Evolutionary conservation across 2,329 filamentous ascomycete genomes (phyloP).

Genomic region (Westerdykella ornata): DNA sequence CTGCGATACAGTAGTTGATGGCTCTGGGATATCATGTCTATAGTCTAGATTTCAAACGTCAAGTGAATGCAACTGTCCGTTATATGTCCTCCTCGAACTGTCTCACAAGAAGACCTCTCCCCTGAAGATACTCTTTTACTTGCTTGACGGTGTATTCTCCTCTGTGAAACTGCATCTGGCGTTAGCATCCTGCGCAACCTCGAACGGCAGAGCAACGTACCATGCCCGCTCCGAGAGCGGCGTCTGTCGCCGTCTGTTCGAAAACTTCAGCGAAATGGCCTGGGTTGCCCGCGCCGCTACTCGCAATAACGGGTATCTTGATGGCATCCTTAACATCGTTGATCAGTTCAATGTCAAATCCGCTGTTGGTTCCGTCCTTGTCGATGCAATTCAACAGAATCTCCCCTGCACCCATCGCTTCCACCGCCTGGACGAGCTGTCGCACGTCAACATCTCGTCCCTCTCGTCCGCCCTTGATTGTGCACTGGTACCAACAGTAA

Average conservation of each 20-base stretch:
- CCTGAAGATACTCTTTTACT: conserved; percentile 75
- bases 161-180: conserved; percentile 65
- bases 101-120: conserved; percentile 69
- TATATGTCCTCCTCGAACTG: conserved; percentile 58
- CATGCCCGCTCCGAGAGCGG: conserved; percentile 91
- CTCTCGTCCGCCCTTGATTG: conserved; percentile 89
- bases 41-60: background rate
- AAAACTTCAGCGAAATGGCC: conserved; percentile 90
- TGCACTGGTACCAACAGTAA: conserved; percentile 96
- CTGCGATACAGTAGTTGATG: background rate
- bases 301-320: conserved; percentile 90
- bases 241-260: conserved; percentile 75
- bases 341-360: conserved; percentile 91
- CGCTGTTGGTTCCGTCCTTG: conserved; percentile 87
- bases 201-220: conserved; percentile 38
- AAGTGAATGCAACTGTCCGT: background rate
- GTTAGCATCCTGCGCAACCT: conserved; percentile 9
- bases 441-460: conserved; percentile 90
- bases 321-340: conserved; percentile 78
- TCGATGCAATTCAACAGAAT: conserved; percentile 97
- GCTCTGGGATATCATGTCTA: background rate
- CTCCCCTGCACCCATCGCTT: conserved; percentile 93
- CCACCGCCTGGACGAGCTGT: conserved; percentile 79
- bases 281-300: conserved; percentile 83
- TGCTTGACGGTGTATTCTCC: conserved; percentile 91